phyloP scores from a whole-genome alignment of 2,329 filamentous ascomycete species.

The Neonectria faginata region DNA sequence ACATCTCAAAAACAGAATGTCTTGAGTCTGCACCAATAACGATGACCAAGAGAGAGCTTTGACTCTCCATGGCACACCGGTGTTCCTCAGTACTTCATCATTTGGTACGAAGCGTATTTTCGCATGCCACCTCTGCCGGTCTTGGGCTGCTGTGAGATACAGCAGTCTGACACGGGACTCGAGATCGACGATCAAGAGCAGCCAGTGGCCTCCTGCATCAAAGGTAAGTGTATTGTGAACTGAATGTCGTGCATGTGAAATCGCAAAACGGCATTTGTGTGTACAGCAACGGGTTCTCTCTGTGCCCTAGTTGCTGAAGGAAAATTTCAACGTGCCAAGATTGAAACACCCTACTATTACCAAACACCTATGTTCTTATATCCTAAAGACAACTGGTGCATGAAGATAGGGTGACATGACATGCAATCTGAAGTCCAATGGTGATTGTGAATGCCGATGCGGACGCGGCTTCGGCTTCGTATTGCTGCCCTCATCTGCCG shows the following conservation, averaged over 20 bases:
- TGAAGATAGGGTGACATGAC: conserved; percentile 65
- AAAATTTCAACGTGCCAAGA: conserved; percentile 68
- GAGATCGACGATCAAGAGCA: conserved; percentile 6
- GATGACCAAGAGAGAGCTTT: neutral
- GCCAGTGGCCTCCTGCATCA: neutral
- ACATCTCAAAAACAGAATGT: neutral
- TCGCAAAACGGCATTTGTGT: conserved; percentile 65
- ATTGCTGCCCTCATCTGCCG: neutral
- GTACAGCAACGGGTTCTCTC: conserved; percentile 66
- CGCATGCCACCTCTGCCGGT: neutral
- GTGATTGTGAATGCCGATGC: neutral
- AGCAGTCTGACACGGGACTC: neutral
- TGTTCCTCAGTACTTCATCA: conserved; percentile 3
- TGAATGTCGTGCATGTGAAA: conserved; percentile 34
- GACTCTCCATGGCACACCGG: conserved; percentile 5
- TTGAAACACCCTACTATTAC: conserved; percentile 64
- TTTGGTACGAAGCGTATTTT: neutral
- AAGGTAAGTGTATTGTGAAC: conserved; percentile 23
- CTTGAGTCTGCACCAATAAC: neutral
- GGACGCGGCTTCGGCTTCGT: neutral
- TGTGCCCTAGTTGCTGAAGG: conserved; percentile 68
- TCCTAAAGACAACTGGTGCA: conserved; percentile 62
- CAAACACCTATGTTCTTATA: conserved; percentile 63
- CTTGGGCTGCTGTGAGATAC: neutral
- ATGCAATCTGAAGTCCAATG: conserved; percentile 10